Evolutionary conservation across 1,284 basidiomycete species (phyloP), one percentile per base, ranked within the genome.

Genomic region (Vanrija pseudolonga): DNA sequence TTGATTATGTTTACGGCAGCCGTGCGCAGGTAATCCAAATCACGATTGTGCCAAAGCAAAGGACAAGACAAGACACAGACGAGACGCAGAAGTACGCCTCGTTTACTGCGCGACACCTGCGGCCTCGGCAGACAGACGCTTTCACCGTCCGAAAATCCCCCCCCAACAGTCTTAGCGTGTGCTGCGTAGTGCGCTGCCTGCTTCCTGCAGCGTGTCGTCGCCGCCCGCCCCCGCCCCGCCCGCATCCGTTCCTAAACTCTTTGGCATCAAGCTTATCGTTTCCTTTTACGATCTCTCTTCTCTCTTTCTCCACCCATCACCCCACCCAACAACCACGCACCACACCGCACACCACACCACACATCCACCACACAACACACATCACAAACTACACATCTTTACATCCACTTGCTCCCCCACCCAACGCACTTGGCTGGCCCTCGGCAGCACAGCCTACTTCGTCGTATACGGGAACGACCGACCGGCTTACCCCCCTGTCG

Each of bases 191-290:
- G n/a, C n/a, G 17, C 18, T 41, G 9, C 18, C 8, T 41, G 39
- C 39, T 19, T 6, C 20, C 15, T 22, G 42, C 23, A 15, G 23
- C 42, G 22, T 12, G 14, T 26, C 26, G 26, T 11, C 26, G 26
- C 26, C 26, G 26, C 26, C 26, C 26, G 26, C 26, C n/a, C 39
- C 39, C n/a, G 8, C 7, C 19, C 19, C n/a, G n/a, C 12, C 39
- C 39, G 19, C 39, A 40, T n/a, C 39, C 39, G n/a, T 18, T 40
- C 32, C 32, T 32, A 32, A 32, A 32, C 32, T 32, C 32, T 44
- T 26, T 26, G 22, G 42, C 42, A 47, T 43, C 48, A 50, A 50
- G 48, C 48, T 50, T 50, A 50, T 50, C 32, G 48, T 36, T 43
- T 50, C 28, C 40, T 43, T 50, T 4, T 44, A 12, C 48, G 39